A percentile compares a stretch with the other conserved stretches of the same genome.
Conservation (phyloP, 148 eudicot species). For the Pharnaceum exiguum region DNA sequence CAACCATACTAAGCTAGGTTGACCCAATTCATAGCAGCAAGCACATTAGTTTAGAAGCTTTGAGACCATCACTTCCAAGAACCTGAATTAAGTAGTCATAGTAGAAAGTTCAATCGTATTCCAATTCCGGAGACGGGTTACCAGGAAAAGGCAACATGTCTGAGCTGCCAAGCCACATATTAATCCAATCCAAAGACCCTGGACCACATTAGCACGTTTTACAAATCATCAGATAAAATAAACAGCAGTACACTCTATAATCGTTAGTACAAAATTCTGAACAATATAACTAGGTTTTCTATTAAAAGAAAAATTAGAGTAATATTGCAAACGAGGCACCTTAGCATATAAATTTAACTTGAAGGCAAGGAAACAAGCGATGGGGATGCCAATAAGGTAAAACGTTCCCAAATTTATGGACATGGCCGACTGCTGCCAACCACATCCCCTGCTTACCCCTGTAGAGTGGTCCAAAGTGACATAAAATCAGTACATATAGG, state of each 20-base stretch:
- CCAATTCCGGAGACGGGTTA: slow-evolving; percentile 14
- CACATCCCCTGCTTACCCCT: slow-evolving; percentile 93
- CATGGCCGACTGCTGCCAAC: slow-evolving; percentile 79
- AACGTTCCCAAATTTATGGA: slow-evolving; percentile 56
- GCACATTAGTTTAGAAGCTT: too few relatives aligned
- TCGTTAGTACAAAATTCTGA: background rate
- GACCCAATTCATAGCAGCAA: too few relatives aligned
- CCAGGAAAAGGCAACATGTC: background rate
- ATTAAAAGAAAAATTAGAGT: background rate
- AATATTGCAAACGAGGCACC: too few relatives aligned
- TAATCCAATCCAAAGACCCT: slow-evolving; percentile 35
- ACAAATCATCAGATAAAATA: too few relatives aligned
- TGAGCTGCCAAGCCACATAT: slow-evolving; percentile 11
- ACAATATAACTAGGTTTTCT: background rate
- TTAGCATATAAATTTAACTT: slow-evolving; percentile 45
- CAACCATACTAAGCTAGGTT: too few relatives aligned
- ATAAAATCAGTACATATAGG: background rate
- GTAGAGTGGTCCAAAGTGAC: background rate
- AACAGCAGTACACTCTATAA: background rate
- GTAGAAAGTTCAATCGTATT: slow-evolving; percentile 8
- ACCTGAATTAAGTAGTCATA: too few relatives aligned
- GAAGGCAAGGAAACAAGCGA: slow-evolving; percentile 59
- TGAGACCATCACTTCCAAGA: too few relatives aligned
- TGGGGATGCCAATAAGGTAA: slow-evolving; percentile 71
- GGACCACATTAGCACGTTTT: background rate